Evolutionary conservation across 345 rosid genomes (phyloP).

Genomic region (Raphanus raphanistrum): DNA sequence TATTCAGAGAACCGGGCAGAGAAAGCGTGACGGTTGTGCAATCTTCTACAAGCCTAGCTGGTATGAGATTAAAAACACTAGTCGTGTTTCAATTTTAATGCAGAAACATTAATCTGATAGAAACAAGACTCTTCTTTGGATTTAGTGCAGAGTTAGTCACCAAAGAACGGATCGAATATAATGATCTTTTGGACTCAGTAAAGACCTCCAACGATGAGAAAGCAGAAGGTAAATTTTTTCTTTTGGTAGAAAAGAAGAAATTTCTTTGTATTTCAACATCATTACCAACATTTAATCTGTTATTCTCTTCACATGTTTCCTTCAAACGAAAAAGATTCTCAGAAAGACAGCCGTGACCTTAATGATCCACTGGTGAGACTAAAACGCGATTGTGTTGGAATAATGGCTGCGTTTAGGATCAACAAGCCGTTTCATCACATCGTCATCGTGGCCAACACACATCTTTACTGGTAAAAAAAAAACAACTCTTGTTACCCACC

Average conservation of each 20-base stretch:
- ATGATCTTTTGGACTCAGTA: constrained; percentile 69
- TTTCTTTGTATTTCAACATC: constrained; percentile 3
- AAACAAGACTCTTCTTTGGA: constrained; percentile 21
- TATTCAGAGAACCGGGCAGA: constrained; percentile 73
- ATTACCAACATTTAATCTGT: too few species aligned
- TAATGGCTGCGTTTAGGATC: constrained; percentile 86
- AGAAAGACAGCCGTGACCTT: constrained; percentile 63
- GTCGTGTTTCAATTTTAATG: neutral
- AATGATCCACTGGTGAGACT: constrained; percentile 64
- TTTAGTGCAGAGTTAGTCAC: constrained; percentile 80
- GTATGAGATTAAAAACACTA: constrained; percentile 37
- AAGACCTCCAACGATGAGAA: constrained; percentile 34
- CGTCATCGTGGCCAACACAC: constrained; percentile 83
- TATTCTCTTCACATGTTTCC: constrained; percentile 3
- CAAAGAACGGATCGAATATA: constrained; percentile 78
- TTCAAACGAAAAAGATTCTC: constrained; percentile 21
- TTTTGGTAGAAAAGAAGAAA: too few species aligned
- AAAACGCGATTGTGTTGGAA: constrained; percentile 88
- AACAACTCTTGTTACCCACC: neutral
- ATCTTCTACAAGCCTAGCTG: constrained; percentile 70
- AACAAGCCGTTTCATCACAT: constrained; percentile 55
- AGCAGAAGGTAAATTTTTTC: constrained; percentile 24
- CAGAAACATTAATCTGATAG: constrained; percentile 18
- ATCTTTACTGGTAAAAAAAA: constrained; percentile 70
- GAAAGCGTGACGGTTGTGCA: constrained; percentile 91